Percentiles rank a stretch among this genome's conserved stretches.
Evolutionary conservation across 331 rosid species (phyloP).

Genomic region (Spiraea crenata): DNA sequence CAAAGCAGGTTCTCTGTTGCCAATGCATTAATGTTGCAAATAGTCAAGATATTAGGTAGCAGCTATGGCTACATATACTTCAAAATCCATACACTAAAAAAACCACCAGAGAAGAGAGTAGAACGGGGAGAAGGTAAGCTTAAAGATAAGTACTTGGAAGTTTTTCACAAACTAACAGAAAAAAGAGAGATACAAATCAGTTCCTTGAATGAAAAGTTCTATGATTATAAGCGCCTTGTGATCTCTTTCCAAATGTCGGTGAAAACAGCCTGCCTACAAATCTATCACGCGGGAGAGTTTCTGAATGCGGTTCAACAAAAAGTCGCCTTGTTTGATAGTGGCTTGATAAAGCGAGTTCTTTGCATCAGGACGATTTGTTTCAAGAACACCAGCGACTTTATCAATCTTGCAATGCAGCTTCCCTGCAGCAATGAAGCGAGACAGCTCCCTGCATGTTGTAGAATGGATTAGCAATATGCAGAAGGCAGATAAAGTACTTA

Average conservation of each 20-base stretch:
- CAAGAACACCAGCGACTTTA: slow-evolving; percentile 92
- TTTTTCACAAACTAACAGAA: neutral
- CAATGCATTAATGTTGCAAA: too few relatives aligned
- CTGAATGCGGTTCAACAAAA: slow-evolving; percentile 86
- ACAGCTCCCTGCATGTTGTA: slow-evolving; percentile 72
- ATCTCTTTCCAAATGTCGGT: slow-evolving; percentile 5
- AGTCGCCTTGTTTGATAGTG: slow-evolving; percentile 96
- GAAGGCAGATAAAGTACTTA: neutral
- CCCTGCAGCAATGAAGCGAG: slow-evolving; percentile 96
- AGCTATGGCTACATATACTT: neutral
- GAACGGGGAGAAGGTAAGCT: neutral
- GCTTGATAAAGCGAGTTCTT: slow-evolving; percentile 96
- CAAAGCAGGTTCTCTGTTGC: too few relatives aligned
- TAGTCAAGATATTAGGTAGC: neutral
- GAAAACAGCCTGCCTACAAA: slow-evolving; percentile 37
- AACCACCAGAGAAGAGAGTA: neutral
- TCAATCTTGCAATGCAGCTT: slow-evolving; percentile 98
- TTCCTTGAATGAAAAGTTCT: slow-evolving; percentile 2
- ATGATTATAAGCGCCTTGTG: slow-evolving; percentile 17
- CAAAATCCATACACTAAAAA: neutral
- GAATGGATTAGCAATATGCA: neutral
- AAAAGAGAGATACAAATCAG: neutral
- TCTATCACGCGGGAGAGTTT: slow-evolving; percentile 91
- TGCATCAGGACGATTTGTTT: slow-evolving; percentile 91
- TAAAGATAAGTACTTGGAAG: neutral